Conservation (phyloP, 1,284 basidiomycete species). For the Rhizoctonia solani region DNA sequence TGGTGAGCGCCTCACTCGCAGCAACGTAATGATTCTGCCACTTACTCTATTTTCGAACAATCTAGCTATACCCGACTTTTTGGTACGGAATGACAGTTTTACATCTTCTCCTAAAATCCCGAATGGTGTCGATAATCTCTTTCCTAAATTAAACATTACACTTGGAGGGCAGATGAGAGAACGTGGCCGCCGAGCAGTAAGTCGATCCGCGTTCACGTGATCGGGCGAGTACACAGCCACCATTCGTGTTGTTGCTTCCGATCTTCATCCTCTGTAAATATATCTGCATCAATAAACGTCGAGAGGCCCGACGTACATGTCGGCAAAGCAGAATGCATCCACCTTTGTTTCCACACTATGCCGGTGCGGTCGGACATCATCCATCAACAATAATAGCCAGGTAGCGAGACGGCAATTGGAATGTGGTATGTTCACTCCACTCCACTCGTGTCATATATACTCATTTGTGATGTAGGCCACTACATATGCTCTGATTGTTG, state of each 20-base stretch:
- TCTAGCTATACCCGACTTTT: slow-evolving; percentile 75
- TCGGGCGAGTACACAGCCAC: no score
- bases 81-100: slow-evolving; percentile 84
- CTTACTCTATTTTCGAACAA: slow-evolving; percentile 71
- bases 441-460: background rate
- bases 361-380: slow-evolving; percentile 23
- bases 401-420: background rate
- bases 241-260: no score
- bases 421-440: slow-evolving; percentile 2
- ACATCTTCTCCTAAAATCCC: slow-evolving; percentile 83
- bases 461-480: background rate
- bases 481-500: slow-evolving; percentile 28
- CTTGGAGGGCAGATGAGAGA: background rate
- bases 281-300: no score
- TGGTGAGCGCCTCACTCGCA: slow-evolving; percentile 35
- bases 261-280: no score
- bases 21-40: slow-evolving; percentile 37
- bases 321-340: background rate
- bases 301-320: slow-evolving; percentile 21
- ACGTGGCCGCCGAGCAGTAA: no score
- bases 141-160: slow-evolving; percentile 53
- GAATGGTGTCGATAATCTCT: slow-evolving; percentile 72
- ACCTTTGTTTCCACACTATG: slow-evolving; percentile 2
- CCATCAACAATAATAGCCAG: background rate
- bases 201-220: no score